Evolutionary conservation across 768 basidiomycete species (phyloP), one percentile per base, ranked within the genome.

Genomic region (Collybiopsis confluens): DNA sequence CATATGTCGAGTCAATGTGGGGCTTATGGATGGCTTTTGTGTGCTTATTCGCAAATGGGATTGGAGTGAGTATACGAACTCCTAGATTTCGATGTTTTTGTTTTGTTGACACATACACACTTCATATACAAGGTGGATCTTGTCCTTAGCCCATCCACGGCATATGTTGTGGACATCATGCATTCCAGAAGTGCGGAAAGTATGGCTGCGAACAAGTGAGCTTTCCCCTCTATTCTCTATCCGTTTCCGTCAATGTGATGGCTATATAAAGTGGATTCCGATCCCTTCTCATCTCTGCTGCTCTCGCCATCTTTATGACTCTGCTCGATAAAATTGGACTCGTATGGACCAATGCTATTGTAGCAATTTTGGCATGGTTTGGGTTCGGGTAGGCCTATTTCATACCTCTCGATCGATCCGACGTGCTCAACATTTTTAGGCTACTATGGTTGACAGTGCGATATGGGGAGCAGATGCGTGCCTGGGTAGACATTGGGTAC

Each of bases 11-110:
- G 6, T 81, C 82, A 1, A 69, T 56, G 1, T 40, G 70, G 1
- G 86, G 86, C 2, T 65, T 88, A 23, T 64, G 66, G 1, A 60
- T 82, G 10, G 79, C 75, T 57, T 65, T 86, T 4, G 20, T 78
- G 0, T 84, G 78, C 55, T 60, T 90, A 7, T 88, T 87, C 59
- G 52, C 79, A 37, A 87, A 86, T 54, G 82, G 86, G 16, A 28
- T 85, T 18, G 86, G 86, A 23, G 87, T 88, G 60, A 49, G 75
- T 70, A 16, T 27, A 15, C 35, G 4, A 2, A n/a, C 5, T 15
- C 13, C 38, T 36, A 36, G 38, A 10, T 3, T 33, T 8, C 38
- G 16, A 7, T 23, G 10, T 37, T 8, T 21, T 4, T 16, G 43
- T 6, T 13, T 37, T 13, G 21, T 48, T 24, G 52, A 8, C 41